Evolutionary conservation across 805 yeast genomes (phyloP).

Genomic region (Maudiozyma bulderi): DNA sequence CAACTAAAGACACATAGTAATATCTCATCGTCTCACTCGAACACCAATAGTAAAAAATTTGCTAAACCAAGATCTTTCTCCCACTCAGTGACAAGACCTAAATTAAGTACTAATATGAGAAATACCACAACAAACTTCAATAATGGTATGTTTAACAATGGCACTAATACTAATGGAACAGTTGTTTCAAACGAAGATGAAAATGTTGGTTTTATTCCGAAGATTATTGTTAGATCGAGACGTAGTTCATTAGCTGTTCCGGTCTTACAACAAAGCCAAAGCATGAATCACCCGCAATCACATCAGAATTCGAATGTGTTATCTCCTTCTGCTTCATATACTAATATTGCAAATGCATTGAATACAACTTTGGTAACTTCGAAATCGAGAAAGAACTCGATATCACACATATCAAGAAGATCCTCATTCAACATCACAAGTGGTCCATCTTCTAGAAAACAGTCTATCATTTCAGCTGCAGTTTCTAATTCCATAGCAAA

Average conservation of each 20-base stretch:
- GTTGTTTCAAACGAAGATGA: constrained; percentile 16
- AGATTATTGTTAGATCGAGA: constrained; percentile 28
- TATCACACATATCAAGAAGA: constrained; percentile 20
- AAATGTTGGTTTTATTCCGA: constrained; percentile 29
- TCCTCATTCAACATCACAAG: constrained; percentile 24
- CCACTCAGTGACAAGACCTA: constrained; percentile 18
- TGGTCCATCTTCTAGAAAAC: constrained; percentile 18
- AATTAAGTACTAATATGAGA: background rate
- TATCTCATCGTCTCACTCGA: background rate
- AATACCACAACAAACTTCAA: background rate
- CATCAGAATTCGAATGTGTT: background rate
- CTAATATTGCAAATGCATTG: constrained; percentile 4
- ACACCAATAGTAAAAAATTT: constrained; percentile 5
- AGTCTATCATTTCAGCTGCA: constrained; percentile 22
- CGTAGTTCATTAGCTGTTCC: constrained; percentile 21
- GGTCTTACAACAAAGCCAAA: background rate
- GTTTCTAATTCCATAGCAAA: constrained; percentile 5
- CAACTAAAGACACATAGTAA: background rate
- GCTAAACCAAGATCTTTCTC: constrained; percentile 27
- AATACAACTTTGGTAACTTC: constrained; percentile 16
- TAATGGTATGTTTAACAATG: background rate
- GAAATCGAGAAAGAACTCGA: constrained; percentile 26
- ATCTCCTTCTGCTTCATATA: constrained; percentile 1
- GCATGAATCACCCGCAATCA: background rate
- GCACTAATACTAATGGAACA: background rate